These are phyloP conservation scores for Pyricularia pennisetigena DNA, from an alignment of 2,329 filamentous ascomycete species.

Conservation along the genomic window DNA sequence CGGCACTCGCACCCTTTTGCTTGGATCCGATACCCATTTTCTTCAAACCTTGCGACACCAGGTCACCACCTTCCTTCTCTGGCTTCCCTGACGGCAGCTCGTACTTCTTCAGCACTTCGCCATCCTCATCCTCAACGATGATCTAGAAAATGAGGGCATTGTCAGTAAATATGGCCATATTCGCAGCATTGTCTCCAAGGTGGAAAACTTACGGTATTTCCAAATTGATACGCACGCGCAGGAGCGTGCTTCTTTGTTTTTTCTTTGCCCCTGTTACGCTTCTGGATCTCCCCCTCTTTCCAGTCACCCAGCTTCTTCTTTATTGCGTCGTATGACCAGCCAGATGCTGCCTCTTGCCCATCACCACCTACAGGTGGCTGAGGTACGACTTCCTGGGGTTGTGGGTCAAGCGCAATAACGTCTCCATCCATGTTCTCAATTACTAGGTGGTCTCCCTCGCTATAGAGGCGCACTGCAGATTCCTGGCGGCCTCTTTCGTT, in stretches of 20 bases:
- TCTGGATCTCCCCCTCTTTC: slow-evolving; percentile 54
- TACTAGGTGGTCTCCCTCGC: slow-evolving; percentile 70
- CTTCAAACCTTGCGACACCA: slow-evolving; percentile 36
- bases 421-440: slow-evolving; percentile 84
- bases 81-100: slow-evolving; percentile 53
- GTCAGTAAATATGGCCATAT: not conserved
- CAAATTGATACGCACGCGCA: slow-evolving; percentile 77
- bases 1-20: slow-evolving; percentile 25
- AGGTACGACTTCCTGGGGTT: slow-evolving; percentile 7
- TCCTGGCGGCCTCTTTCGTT: not conserved
- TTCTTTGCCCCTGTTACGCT: slow-evolving; percentile 52
- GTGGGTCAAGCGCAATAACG: slow-evolving; percentile 58
- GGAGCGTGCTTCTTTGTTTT: slow-evolving; percentile 51
- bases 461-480: slow-evolving; percentile 32
- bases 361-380: slow-evolving; percentile 5
- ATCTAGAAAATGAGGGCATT: slow-evolving; percentile 34
- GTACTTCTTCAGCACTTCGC: slow-evolving; percentile 79
- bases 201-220: slow-evolving; percentile 52
- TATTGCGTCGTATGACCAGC: slow-evolving; percentile 33
- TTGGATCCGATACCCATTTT: slow-evolving; percentile 42
- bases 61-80: slow-evolving; percentile 27
- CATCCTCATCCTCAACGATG: slow-evolving; percentile 76
- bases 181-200: not conserved
- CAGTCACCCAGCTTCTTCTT: slow-evolving; percentile 41
- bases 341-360: slow-evolving; percentile 10